Evolutionary conservation across 2,329 filamentous ascomycete species (phyloP).

Genomic region (Dactylonectria macrodidyma): DNA sequence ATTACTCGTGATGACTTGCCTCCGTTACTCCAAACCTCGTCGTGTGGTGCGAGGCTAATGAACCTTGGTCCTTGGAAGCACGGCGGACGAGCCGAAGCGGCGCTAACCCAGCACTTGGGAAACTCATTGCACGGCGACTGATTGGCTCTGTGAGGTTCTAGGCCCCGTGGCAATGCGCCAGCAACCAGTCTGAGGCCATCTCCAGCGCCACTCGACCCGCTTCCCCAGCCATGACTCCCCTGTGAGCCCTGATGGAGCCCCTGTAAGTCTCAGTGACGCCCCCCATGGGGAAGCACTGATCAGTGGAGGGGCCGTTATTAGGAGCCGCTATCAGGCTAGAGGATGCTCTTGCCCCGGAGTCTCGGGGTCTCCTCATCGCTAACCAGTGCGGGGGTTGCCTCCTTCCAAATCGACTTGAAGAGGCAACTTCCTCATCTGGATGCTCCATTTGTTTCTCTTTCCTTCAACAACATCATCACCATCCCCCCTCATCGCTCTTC

Average conservation of each 20-base stretch:
- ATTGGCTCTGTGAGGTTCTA: slow-evolving; percentile 35
- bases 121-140: neutral
- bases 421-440: slow-evolving; percentile 36
- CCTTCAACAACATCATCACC: slow-evolving; percentile 22
- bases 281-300: slow-evolving; percentile 38
- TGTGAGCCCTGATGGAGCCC: too few relatives aligned
- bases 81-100: neutral
- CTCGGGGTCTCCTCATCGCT: neutral
- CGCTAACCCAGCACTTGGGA: neutral
- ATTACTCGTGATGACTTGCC: slow-evolving; percentile 24
- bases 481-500: slow-evolving; percentile 1
- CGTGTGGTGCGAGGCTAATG: slow-evolving; percentile 12
- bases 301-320: slow-evolving; percentile 12
- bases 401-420: slow-evolving; percentile 29
- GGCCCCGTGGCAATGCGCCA: slow-evolving; percentile 26
- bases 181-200: slow-evolving; percentile 21
- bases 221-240: neutral
- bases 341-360: neutral
- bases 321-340: neutral
- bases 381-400: slow-evolving; percentile 5
- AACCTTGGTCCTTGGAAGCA: neutral
- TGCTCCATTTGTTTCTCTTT: slow-evolving; percentile 14
- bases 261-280: neutral
- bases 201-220: slow-evolving; percentile 16
- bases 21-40: slow-evolving; percentile 12